Evolutionary conservation across 2,329 filamentous ascomycete genomes (phyloP), one percentile per base, ranked within the genome.

Genomic region (Aureobasidium melanogenum): DNA sequence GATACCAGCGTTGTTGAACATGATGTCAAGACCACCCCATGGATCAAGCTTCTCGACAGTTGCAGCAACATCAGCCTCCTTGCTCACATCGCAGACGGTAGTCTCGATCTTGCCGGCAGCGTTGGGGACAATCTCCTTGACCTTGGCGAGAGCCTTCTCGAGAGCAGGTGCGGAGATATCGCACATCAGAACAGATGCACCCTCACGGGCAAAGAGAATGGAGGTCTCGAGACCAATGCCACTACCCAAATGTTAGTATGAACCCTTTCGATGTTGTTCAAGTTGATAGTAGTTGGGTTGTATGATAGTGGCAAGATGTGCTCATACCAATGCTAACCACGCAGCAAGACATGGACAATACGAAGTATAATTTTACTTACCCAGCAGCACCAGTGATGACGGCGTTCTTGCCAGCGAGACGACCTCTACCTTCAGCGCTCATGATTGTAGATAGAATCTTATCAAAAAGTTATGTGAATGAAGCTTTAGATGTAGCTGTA

Each of bases 1-100:
- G 75, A 97, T 97, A 60, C 92, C 92, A 26, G 92, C 92, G 74
- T 97, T 97, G 84, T 97, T 97, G 85, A 96, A 97, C 69, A 96
- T 89, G 71, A 96, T 80, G 73, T 97, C 92, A 3, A 94, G 76
- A 47, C 92, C 92, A 70, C 92, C 92, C 88, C 89, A 95, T 62
- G 83, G 72, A 74, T 97, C 92, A 62, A 93, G 77, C 10, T 82
- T 77, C 67, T 89, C 87, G 57, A 96, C 80, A 72, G 88, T 84
- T 61, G 85, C 84, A 70, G 91, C 78, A 34, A 97, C 85, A 61
- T 94, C 84, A 63, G 82, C 75, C 74, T 97, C 92, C 70, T 91
- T 92, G 73, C 89, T 91, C 60, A 97, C 92, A 71, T 97, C 91
- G 75, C 85, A 87, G 66, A 82, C 77, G 63, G 76, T 74, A 48